A percentile compares a stretch with the other conserved stretches of the same genome.
Evolutionary conservation across 73 alveolate genomes (phyloP).

Genomic region (Tetrahymena malaccensis): DNA sequence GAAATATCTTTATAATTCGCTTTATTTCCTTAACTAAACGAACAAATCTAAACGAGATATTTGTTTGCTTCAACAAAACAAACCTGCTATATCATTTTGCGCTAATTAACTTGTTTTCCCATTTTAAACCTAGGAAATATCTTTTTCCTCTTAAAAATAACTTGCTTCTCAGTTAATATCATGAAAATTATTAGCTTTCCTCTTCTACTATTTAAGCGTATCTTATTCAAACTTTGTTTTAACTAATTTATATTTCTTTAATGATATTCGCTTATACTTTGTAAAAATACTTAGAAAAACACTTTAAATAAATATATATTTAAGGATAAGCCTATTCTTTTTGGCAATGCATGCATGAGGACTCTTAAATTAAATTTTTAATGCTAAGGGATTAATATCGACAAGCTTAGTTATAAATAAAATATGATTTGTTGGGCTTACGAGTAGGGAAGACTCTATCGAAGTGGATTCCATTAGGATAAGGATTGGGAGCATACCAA

Average conservation of each 20-base stretch:
- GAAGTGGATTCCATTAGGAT: constrained; percentile 32
- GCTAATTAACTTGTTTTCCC: not conserved
- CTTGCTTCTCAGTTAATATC: not conserved
- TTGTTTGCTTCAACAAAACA: not conserved
- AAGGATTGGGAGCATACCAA: constrained; percentile 25
- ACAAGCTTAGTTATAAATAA: not conserved
- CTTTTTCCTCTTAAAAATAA: not conserved
- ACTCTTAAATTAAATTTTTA: too few relatives aligned
- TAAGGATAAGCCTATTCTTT: not conserved
- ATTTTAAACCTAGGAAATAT: not conserved
- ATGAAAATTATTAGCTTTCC: not conserved
- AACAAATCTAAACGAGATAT: not conserved
- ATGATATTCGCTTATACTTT: not conserved
- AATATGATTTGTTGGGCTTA: not conserved
- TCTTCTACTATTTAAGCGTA: not conserved
- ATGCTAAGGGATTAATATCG: not conserved
- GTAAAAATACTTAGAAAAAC: not conserved
- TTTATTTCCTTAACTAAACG: not conserved
- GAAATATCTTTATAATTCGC: not conserved
- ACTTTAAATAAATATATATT: not conserved
- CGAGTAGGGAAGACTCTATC: constrained; percentile 42
- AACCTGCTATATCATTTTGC: not conserved
- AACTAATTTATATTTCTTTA: not conserved
- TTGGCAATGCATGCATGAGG: not conserved
- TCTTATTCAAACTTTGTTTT: not conserved